phyloP scores from a whole-genome alignment of 108 stramenopile species.

The Poteriospumella lacustris region DNA sequence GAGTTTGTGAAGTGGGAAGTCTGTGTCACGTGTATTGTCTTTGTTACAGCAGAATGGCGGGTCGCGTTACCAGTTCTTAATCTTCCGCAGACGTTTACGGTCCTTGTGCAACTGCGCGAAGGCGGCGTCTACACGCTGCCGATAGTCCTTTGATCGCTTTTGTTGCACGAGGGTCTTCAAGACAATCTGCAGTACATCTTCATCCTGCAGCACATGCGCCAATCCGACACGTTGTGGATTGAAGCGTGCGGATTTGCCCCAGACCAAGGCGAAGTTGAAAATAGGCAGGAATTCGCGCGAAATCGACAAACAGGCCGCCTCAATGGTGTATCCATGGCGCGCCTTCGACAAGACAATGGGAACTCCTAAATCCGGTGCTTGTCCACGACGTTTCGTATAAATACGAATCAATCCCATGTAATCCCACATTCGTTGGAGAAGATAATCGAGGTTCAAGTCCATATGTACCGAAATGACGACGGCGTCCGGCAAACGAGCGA shows the following conservation, averaged over 20 bases:
- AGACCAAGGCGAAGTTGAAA: slow-evolving; percentile 95
- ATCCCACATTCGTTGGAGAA: slow-evolving; percentile 82
- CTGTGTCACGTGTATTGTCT: too few species aligned
- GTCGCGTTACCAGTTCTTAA: not conserved
- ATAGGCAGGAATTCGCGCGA: slow-evolving; percentile 30
- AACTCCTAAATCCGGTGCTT: slow-evolving; percentile 87
- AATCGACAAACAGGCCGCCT: slow-evolving; percentile 51
- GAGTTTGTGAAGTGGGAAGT: too few species aligned
- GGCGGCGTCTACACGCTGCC: slow-evolving; percentile 62
- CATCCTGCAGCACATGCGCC: slow-evolving; percentile 78
- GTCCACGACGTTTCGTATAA: slow-evolving; percentile 81
- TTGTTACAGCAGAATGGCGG: too few species aligned
- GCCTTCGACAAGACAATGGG: slow-evolving; percentile 90
- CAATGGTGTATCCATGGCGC: slow-evolving; percentile 57
- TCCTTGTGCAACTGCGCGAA: slow-evolving; percentile 60
- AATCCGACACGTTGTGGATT: slow-evolving; percentile 92
- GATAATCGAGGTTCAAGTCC: slow-evolving; percentile 61
- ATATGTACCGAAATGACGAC: slow-evolving; percentile 79
- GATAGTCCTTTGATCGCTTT: slow-evolving; percentile 80
- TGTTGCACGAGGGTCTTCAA: slow-evolving; percentile 85
- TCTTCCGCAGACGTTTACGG: not conserved
- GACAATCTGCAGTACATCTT: slow-evolving; percentile 98
- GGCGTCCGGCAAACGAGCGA: slow-evolving; percentile 89
- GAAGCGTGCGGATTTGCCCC: slow-evolving; percentile 91
- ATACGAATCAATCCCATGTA: slow-evolving; percentile 90